Percentiles rank a stretch among this genome's conserved stretches.
phyloP scores from a whole-genome alignment of 345 rosid species.

The Barbarea vulgaris region DNA sequence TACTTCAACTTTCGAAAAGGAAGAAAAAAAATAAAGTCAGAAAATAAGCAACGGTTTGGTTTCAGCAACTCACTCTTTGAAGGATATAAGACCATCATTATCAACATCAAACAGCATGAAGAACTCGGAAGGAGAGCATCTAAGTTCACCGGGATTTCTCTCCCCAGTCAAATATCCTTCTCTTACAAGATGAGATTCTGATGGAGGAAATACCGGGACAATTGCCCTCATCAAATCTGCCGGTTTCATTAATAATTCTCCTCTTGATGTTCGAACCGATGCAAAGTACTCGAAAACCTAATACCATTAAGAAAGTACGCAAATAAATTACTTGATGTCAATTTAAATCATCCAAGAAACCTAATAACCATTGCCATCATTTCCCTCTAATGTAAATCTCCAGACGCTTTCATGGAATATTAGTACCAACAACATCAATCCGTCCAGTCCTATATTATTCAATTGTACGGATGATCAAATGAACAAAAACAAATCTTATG shows the following conservation, averaged over 20 bases:
- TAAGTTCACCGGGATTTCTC: slow-evolving; percentile 79
- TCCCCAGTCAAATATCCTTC: slow-evolving; percentile 93
- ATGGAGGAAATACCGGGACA: slow-evolving; percentile 95
- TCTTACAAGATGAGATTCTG: slow-evolving; percentile 80
- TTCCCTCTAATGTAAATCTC: neutral
- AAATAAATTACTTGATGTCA: neutral
- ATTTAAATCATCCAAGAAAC: neutral
- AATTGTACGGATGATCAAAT: neutral
- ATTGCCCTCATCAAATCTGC: slow-evolving; percentile 92
- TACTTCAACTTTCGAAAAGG: slow-evolving; percentile 8
- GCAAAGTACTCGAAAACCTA: slow-evolving; percentile 96
- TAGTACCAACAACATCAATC: neutral
- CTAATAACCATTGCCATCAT: neutral
- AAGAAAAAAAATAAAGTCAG: neutral
- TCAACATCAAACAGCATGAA: slow-evolving; percentile 91
- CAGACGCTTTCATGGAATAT: neutral
- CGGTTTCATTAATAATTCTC: slow-evolving; percentile 81
- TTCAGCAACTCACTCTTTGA: slow-evolving; percentile 74
- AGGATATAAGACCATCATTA: slow-evolving; percentile 82
- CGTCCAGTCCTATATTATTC: neutral
- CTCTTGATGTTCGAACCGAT: slow-evolving; percentile 51
- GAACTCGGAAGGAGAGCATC: slow-evolving; percentile 73
- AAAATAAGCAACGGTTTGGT: neutral
- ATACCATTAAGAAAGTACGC: neutral
- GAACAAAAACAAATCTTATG: neutral